A percentile compares a stretch with the other conserved stretches of the same genome.
These are phyloP conservation scores for Rhizopus arrhizus DNA, from an alignment of 371 early-diverging fungal species.

Conservation along the genomic window DNA sequence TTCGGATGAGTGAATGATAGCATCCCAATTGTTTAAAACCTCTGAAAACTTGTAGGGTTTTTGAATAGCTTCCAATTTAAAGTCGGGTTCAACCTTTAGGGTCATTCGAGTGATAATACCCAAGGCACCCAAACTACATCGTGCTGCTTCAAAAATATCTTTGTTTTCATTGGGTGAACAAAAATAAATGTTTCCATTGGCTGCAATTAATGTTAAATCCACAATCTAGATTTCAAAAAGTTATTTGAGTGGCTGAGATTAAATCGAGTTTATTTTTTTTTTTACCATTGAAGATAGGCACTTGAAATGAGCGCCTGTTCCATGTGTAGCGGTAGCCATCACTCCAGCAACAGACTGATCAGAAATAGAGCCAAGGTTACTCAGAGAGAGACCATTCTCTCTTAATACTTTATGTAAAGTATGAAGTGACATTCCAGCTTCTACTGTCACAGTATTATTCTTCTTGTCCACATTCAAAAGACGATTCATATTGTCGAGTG, in stretches of 20 bases:
- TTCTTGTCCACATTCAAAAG: slow-evolving; percentile 57
- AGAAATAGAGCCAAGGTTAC: slow-evolving; percentile 82
- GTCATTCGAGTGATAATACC: slow-evolving; percentile 78
- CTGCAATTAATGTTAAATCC: slow-evolving; percentile 66
- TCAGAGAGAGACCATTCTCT: slow-evolving; percentile 67
- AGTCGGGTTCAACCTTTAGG: slow-evolving; percentile 72
- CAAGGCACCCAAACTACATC: slow-evolving; percentile 75
- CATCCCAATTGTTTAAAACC: slow-evolving; percentile 59
- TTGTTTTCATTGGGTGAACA: slow-evolving; percentile 52
- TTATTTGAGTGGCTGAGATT: background rate
- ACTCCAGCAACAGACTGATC: slow-evolving; percentile 81
- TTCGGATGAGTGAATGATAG: slow-evolving; percentile 67
- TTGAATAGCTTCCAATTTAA: slow-evolving; percentile 70
- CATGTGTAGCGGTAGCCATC: slow-evolving; percentile 82
- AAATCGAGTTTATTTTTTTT: background rate
- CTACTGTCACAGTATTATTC: slow-evolving; percentile 59
- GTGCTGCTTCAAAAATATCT: slow-evolving; percentile 71
- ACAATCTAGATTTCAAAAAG: slow-evolving; percentile 37
- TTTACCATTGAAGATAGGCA: slow-evolving; percentile 69
- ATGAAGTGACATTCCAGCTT: slow-evolving; percentile 74
- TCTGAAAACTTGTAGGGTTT: slow-evolving; percentile 61
- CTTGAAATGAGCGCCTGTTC: slow-evolving; percentile 75
- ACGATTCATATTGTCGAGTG: slow-evolving; percentile 67
- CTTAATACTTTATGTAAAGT: slow-evolving; percentile 63
- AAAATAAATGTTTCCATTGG: slow-evolving; percentile 50